Percentiles rank a stretch among this genome's conserved stretches.
These are phyloP conservation scores for Amaranthus cruentus DNA, from an alignment of 148 eudicot species.

Conservation along the genomic window DNA sequence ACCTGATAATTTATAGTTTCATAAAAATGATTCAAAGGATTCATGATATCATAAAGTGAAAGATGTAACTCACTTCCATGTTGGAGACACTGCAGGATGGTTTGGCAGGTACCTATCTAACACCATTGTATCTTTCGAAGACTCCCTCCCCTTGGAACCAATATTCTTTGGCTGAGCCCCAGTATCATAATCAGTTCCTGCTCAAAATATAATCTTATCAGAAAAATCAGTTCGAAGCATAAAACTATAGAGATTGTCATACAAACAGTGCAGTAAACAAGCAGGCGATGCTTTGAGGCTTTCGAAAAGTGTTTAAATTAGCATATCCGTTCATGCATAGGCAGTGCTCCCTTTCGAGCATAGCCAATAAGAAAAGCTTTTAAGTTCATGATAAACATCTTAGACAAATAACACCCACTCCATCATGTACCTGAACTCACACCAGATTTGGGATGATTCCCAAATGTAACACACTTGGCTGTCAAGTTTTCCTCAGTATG, in stretches of 20 bases:
- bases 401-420: background rate
- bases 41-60: background rate
- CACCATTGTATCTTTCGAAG: conserved; percentile 2
- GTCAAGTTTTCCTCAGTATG: background rate
- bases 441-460: conserved; percentile 4
- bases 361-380: background rate
- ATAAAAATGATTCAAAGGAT: too few relatives aligned
- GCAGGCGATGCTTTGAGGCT: background rate
- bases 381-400: conserved; percentile 6
- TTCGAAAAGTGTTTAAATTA: background rate
- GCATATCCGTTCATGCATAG: background rate
- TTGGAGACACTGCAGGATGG: conserved; percentile 40
- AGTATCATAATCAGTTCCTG: conserved; percentile 19
- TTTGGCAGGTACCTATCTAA: conserved; percentile 30
- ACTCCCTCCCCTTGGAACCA: conserved; percentile 16
- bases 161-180: conserved; percentile 8
- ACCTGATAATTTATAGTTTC: too few relatives aligned
- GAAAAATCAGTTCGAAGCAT: conserved; percentile 5
- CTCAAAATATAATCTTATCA: conserved; percentile 14
- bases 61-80: conserved; percentile 59
- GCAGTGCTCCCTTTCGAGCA: too few relatives aligned
- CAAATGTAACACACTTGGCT: conserved; percentile 7
- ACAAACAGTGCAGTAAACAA: background rate
- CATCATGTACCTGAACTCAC: conserved; percentile 11
- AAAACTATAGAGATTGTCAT: background rate